Evolutionary conservation across 352 stramenopile species (phyloP), one percentile per base, ranked within the genome.

Genomic region (Phytophthora cajani): DNA sequence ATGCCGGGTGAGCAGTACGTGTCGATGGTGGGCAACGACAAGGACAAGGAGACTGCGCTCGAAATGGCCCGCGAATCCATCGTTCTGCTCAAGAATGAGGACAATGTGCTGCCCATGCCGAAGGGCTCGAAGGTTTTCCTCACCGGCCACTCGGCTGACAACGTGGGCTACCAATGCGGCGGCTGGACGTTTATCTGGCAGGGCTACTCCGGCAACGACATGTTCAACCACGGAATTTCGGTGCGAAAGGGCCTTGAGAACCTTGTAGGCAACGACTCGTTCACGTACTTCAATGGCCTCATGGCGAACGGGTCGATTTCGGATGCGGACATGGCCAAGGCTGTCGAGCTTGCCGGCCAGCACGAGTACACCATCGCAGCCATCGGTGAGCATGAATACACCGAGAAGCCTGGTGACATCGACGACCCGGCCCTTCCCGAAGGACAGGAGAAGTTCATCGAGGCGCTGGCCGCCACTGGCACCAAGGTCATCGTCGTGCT

Each of bases 131-230:
- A 33, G 30, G 30, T 33, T 11, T 33, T 33, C 30, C 30, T 33
- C 30, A 33, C 30, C 1, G 30, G 30, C 7, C 30, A 33, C 30
- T 33, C 30, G 1, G 30, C 30, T 3, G 30, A 33, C 6, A 74
- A 88, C 38, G 79, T 89, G 9, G 84, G 84, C 1, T 74, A 82
- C 33, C 62, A 87, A 2, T 90, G 81, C 23, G 84, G 84, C 33
- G 84, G 84, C 1, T 96, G 89, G 89, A 82, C 82, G 0, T 70
- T 89, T 21, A 77, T 82, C 51, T 96, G 89, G 89, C 89, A 94
- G 64, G 89, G 85, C 8, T 69, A 80, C 50, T 76, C 82, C 7
- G 78, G 82, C 1, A 88, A 85, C 62, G 62, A 46, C 12, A 72
- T 84, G 71, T 76, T 80, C 66, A 69, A 62, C 9, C 71, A 87